Evolutionary conservation across 2,329 filamentous ascomycete species (phyloP).

Genomic region (Pseudonectria buxi): DNA sequence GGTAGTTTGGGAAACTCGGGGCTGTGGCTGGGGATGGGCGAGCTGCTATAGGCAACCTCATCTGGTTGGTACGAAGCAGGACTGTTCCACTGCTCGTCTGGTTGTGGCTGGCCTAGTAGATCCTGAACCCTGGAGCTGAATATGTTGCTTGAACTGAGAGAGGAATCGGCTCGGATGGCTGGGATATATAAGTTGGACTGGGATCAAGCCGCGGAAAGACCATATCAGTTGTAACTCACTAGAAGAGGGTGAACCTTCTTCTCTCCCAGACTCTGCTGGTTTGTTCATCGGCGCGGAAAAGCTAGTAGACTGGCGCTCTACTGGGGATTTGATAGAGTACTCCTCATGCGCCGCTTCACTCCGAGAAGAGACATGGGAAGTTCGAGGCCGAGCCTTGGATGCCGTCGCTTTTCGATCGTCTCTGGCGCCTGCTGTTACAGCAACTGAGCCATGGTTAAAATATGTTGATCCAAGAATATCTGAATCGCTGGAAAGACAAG

Average conservation of each 20-base stretch:
- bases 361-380: constrained; percentile 14
- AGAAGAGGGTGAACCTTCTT: constrained; percentile 11
- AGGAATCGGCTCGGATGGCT: constrained; percentile 20
- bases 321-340: constrained; percentile 14
- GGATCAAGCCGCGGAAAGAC: too few species aligned
- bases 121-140: constrained; percentile 21
- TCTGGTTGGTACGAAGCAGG: constrained; percentile 12
- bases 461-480: too few species aligned
- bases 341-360: constrained; percentile 8
- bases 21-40: constrained; percentile 17
- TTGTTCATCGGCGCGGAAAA: constrained; percentile 14
- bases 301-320: constrained; percentile 19
- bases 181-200: not conserved
- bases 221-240: constrained; percentile 13
- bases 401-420: constrained; percentile 3
- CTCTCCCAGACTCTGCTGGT: constrained; percentile 5
- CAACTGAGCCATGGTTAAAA: constrained; percentile 3
- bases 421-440: constrained; percentile 3
- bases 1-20: constrained; percentile 18
- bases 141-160: constrained; percentile 18
- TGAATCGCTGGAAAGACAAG: not conserved
- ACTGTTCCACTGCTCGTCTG: constrained; percentile 10
- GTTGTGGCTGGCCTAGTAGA: constrained; percentile 13
- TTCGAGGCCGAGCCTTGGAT: constrained; percentile 7
- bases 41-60: constrained; percentile 8